Conservation (phyloP, 129 eudicot species). For the Flaveria trinervia region DNA sequence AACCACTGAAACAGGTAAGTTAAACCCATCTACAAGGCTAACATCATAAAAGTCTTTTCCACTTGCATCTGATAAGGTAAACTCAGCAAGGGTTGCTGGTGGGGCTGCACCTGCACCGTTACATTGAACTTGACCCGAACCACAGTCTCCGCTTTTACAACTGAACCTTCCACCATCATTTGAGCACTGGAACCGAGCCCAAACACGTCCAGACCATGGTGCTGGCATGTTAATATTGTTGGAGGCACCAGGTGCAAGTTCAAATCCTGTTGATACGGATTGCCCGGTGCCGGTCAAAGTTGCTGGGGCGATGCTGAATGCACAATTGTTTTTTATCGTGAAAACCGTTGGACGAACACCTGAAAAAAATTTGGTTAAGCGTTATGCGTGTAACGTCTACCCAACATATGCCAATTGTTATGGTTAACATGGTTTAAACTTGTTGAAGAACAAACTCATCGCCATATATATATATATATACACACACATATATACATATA, state of each 20-base stretch:
- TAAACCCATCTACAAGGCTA: conserved; percentile 69
- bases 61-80: conserved; percentile 34
- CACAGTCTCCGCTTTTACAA: conserved; percentile 47
- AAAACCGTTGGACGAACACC: conserved; percentile 38
- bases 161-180: conserved; percentile 17
- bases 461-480: no score
- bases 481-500: no score
- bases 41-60: conserved; percentile 49
- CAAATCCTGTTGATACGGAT: conserved; percentile 30
- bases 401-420: background rate
- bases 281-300: conserved; percentile 41
- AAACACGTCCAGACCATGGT: conserved; percentile 56
- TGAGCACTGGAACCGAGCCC: conserved; percentile 52
- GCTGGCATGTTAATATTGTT: conserved; percentile 20
- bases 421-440: background rate
- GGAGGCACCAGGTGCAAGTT: conserved; percentile 29
- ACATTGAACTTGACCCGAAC: conserved; percentile 49
- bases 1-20: conserved; percentile 38
- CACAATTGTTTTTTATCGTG: conserved; percentile 41
- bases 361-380: conserved; percentile 10
- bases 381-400: background rate
- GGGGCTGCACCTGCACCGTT: conserved; percentile 44
- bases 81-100: conserved; percentile 52
- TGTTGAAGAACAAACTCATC: background rate
- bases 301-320: conserved; percentile 50